A percentile compares a stretch with the other conserved stretches of the same genome.
These are phyloP conservation scores for Euptelea pleiosperma DNA, from an alignment of 164 flowering plant species.

Conservation along the genomic window DNA sequence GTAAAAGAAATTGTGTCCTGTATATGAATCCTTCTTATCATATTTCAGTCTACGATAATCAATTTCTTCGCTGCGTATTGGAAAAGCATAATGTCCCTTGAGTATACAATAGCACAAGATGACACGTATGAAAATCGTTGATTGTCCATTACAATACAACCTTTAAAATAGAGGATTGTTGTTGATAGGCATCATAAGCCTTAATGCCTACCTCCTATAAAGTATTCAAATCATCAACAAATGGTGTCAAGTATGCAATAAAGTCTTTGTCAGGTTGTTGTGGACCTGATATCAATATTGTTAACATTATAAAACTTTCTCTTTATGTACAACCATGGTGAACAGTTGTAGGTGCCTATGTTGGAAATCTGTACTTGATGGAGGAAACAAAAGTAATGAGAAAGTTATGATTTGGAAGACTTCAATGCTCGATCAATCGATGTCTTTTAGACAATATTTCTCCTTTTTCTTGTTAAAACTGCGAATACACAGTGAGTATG, in stretches of 20 bases:
- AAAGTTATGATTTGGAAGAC: too few species aligned
- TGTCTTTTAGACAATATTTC: too few species aligned
- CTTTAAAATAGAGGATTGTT: neutral
- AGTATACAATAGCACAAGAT: neutral
- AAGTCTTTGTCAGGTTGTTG: too few species aligned
- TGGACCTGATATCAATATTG: too few species aligned
- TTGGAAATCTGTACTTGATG: too few species aligned
- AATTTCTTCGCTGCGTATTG: neutral
- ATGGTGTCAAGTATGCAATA: conserved; percentile 1
- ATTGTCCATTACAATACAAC: conserved; percentile 11
- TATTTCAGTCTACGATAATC: neutral
- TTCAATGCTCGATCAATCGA: too few species aligned
- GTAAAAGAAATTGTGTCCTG: neutral
- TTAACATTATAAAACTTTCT: too few species aligned
- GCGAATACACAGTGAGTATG: too few species aligned
- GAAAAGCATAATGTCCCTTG: conserved; percentile 11
- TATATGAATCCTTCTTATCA: neutral
- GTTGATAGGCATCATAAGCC: neutral
- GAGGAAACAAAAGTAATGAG: too few species aligned
- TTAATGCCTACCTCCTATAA: conserved; percentile 6
- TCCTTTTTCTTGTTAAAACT: too few species aligned
- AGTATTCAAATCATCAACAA: conserved; percentile 2
- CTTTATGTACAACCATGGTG: too few species aligned
- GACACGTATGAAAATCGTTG: neutral
- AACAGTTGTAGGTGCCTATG: too few species aligned